Evolutionary conservation across 2,329 filamentous ascomycete species (phyloP), one percentile per base, ranked within the genome.

Genomic region (Leptographium wingfieldii): DNA sequence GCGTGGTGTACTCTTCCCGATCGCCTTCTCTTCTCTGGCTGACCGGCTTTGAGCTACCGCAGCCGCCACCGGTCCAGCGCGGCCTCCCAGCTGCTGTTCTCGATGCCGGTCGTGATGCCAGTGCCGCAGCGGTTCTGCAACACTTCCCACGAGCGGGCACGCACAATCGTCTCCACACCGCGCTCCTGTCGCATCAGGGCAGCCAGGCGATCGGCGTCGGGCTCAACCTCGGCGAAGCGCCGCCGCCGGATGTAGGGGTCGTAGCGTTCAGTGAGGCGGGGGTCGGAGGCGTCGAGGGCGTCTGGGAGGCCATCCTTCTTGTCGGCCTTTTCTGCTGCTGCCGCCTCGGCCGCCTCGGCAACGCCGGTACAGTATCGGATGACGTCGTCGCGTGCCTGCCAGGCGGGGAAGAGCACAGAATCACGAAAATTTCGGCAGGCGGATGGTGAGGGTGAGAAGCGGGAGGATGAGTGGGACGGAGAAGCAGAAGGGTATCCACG

Each of bases 291-390:
- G 61, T 56, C 1, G 5, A 16, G 43, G 3, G 33, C 46, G 12
- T 33, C 43, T 5, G 56, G 16, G 9, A 52, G 55, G 61, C 38
- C 1, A 49, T 48, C 0, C 12, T 3, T 29, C 12, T n/a, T 29
- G 38, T 22, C 16, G 16, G 43, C 38, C 40, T 0, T 54, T 56
- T 46, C 43, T 6, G 91, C 92, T 67, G 96, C 92, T 61, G 92
- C 92, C 66, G 96, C 92, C 62, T 92, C 82, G 29, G 55, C 49
- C 2, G 58, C 59, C 4, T 56, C 56, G 3, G 92, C 92, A 0
- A 99, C 91, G 43, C 86, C 80, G 2, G 89, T 85, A 73, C 94
- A 99, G 72, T 96, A 99, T 66, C 85, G 88, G 59, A 97, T 76
- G 1, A 96, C 87, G 68, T 95, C 86, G 19, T 86, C 86, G 46